Base-by-base conservation (phyloP, 345 rosid species). In the Salix dunnii region DNA sequence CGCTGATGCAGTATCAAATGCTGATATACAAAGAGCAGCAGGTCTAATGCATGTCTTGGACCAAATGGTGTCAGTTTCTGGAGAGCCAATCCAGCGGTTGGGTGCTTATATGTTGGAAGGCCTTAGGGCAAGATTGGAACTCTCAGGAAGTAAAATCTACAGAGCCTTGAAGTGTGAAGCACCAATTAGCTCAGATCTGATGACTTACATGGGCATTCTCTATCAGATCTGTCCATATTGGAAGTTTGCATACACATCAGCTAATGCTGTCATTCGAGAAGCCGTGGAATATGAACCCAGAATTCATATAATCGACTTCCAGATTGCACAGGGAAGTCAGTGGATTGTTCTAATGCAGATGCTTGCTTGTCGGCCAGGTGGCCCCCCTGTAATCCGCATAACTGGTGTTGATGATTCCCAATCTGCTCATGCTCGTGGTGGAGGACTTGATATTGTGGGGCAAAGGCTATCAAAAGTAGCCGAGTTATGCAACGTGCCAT, bases 71-170 rank as follows among this genome's bases (percentile, higher is more conserved):
- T 96, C 99, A 0, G 92, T 96, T 66, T 88, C 89, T 12, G 98
- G 99, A 42, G 94, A 85, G 62, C 97, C 99, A 4, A 76, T 92
- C 64, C 92, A 93, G 74, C 88, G 99, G 27, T 72, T 92, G 62
- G 97, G 97, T 14, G 90, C 99, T 63, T 96, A 96, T 80, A 80
- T 96, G 92, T 82, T 93, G 81, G 99, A 96, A 86, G 97, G 98
- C 77, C 94, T 96, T 49, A 83, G 94, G 83, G 98, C 99, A 1
- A 92, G 94, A 86, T 81, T 96, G 82, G 95, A 92, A 68, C 87
- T 86, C 13, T 91, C 99, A 0, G 99, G 99, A 48, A 88, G 97
- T 82, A 87, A 84, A 77, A 96, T 96, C 81, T 96, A 93, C 87
- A 86, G 77, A 83, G 87, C 94, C 71, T 84, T 96, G 83, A 93